Evolutionary conservation across 345 rosid genomes (phyloP).

Genomic region (Euclidium syriacum): DNA sequence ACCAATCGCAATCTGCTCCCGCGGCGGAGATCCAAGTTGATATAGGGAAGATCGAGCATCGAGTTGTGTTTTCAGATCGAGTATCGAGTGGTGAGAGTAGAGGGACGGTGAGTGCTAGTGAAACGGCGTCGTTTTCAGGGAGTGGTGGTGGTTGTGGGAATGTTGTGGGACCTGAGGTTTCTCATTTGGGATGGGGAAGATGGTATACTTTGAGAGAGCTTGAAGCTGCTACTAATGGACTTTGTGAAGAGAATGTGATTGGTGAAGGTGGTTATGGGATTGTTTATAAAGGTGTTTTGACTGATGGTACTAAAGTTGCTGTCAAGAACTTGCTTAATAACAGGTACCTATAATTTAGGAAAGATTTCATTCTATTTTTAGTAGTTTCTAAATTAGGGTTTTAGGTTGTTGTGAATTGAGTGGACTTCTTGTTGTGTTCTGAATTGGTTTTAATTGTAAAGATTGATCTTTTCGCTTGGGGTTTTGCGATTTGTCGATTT

Average conservation of each 20-base stretch:
- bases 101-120: slow-evolving; percentile 56
- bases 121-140: slow-evolving; percentile 47
- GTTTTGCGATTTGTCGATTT: neutral
- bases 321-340: slow-evolving; percentile 88
- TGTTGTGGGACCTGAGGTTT: slow-evolving; percentile 49
- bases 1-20: slow-evolving; percentile 29
- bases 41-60: slow-evolving; percentile 84
- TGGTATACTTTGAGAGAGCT: slow-evolving; percentile 81
- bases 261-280: slow-evolving; percentile 98
- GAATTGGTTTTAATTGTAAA: too few species aligned
- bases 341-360: slow-evolving; percentile 38
- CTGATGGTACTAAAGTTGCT: slow-evolving; percentile 62
- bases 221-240: slow-evolving; percentile 63
- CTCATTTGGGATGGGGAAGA: slow-evolving; percentile 55
- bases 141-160: too few species aligned
- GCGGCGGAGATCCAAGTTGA: slow-evolving; percentile 88
- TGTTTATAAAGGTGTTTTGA: slow-evolving; percentile 74
- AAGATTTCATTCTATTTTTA: neutral
- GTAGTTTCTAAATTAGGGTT: neutral
- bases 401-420: too few species aligned
- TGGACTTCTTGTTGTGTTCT: too few species aligned
- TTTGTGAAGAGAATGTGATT: slow-evolving; percentile 70
- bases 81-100: slow-evolving; percentile 76
- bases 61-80: slow-evolving; percentile 76
- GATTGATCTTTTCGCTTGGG: too few species aligned